These are phyloP conservation scores for Rhizophagus prolifer DNA, from an alignment of 192 early-diverging fungal species.

Conservation along the genomic window DNA sequence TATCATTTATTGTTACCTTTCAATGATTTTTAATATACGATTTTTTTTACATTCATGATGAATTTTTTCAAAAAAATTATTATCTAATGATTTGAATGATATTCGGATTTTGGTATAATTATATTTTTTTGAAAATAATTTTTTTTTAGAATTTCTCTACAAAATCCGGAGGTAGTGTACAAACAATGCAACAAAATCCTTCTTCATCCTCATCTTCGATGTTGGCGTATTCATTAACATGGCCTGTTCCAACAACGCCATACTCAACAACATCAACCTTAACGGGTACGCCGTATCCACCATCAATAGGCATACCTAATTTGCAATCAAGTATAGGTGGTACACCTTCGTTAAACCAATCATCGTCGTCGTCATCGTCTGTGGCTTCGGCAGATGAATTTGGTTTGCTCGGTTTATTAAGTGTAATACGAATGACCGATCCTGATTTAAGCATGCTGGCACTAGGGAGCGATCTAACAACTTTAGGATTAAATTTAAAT, in stretches of 20 bases:
- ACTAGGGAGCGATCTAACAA: slow-evolving; percentile 88
- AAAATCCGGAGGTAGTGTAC: slow-evolving; percentile 39
- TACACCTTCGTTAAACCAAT: slow-evolving; percentile 15
- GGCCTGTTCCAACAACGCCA: slow-evolving; percentile 24
- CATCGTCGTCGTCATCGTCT: slow-evolving; percentile 19
- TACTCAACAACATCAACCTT: slow-evolving; percentile 27
- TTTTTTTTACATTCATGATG: background rate
- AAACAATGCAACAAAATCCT: slow-evolving; percentile 10
- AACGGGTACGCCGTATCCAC: background rate
- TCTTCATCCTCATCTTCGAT: slow-evolving; percentile 32
- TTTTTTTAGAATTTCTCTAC: slow-evolving; percentile 41
- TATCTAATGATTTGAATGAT: background rate
- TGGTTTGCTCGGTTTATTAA: slow-evolving; percentile 86
- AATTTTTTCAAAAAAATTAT: background rate
- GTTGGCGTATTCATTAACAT: slow-evolving; percentile 33
- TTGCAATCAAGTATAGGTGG: slow-evolving; percentile 4
- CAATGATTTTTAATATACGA: background rate
- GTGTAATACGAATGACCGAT: slow-evolving; percentile 76
- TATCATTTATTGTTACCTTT: background rate
- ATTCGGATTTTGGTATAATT: background rate
- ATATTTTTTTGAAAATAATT: background rate
- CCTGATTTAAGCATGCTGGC: slow-evolving; percentile 77
- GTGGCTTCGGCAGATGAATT: slow-evolving; percentile 32
- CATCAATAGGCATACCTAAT: slow-evolving; percentile 27
- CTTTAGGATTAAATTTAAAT: slow-evolving; percentile 76